Percentiles rank a stretch among this genome's conserved stretches.
These are phyloP conservation scores for Colletotrichum melonis DNA, from an alignment of 2,329 filamentous ascomycete species.

Conservation along the genomic window DNA sequence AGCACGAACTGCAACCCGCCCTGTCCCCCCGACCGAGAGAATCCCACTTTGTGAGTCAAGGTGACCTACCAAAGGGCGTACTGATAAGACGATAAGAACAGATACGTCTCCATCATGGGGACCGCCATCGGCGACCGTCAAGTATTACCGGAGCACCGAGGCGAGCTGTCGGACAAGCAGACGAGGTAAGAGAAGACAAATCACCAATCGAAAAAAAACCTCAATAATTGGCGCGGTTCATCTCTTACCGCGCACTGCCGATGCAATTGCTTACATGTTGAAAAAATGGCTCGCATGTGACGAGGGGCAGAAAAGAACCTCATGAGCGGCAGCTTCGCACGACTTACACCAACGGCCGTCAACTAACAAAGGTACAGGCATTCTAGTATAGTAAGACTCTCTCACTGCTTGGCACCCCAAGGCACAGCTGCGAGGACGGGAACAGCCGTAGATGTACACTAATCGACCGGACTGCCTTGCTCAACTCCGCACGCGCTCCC, in stretches of 20 bases:
- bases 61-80: constrained; percentile 23
- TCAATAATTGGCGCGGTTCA: background rate
- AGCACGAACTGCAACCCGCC: constrained; percentile 15
- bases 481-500: background rate
- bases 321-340: background rate
- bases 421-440: constrained; percentile 4
- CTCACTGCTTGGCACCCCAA: background rate
- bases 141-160: constrained; percentile 34
- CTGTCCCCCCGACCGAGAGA: constrained; percentile 9
- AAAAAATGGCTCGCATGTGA: background rate
- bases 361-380: background rate
- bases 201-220: background rate
- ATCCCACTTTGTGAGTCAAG: constrained; percentile 33
- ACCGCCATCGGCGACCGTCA: constrained; percentile 29
- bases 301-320: background rate
- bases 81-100: constrained; percentile 34
- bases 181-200: background rate
- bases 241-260: background rate
- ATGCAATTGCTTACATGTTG: background rate
- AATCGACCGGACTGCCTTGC: background rate
- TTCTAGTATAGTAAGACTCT: background rate
- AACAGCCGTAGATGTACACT: background rate
- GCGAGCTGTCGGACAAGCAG: constrained; percentile 18
- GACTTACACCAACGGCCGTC: background rate
- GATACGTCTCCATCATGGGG: constrained; percentile 4